A percentile compares a stretch with the other conserved stretches of the same genome.
These are phyloP conservation scores for Pseudogymnoascus destructans DNA, from an alignment of 2,329 filamentous ascomycete genomes.

Conservation along the genomic window DNA sequence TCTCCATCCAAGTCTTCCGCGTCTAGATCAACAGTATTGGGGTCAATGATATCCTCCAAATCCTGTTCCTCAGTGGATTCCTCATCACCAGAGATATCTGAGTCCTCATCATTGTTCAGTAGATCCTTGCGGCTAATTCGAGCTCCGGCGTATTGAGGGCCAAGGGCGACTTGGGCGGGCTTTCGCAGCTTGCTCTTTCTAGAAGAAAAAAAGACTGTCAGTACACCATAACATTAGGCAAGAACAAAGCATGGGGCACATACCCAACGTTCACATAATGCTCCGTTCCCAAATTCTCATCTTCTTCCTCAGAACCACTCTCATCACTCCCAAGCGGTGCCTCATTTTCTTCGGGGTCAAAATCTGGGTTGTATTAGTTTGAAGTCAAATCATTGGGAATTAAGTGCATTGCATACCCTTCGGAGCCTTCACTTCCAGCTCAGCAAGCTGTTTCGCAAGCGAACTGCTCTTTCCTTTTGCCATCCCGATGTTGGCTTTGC, in stretches of 20 bases:
- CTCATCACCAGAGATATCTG: slow-evolving; percentile 33
- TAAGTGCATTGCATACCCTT: slow-evolving; percentile 37
- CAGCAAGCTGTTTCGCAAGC: slow-evolving; percentile 46
- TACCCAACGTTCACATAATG: slow-evolving; percentile 73
- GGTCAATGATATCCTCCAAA: slow-evolving; percentile 32
- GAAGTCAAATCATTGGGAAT: not conserved
- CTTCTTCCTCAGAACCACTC: slow-evolving; percentile 38
- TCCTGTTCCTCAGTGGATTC: slow-evolving; percentile 30
- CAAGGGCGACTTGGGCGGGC: slow-evolving; percentile 54
- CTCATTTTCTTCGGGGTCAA: slow-evolving; percentile 28
- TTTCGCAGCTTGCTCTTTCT: slow-evolving; percentile 76
- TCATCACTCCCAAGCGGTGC: slow-evolving; percentile 19
- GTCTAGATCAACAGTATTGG: slow-evolving; percentile 41
- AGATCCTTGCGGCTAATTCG: slow-evolving; percentile 58
- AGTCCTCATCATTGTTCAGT: slow-evolving; percentile 39
- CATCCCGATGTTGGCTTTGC: slow-evolving; percentile 30
- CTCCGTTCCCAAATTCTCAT: slow-evolving; percentile 56
- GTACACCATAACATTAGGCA: slow-evolving; percentile 12
- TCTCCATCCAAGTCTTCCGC: slow-evolving; percentile 44
- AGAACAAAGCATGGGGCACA: not conserved
- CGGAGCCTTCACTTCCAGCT: slow-evolving; percentile 42
- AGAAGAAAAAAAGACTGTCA: slow-evolving; percentile 10
- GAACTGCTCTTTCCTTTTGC: slow-evolving; percentile 33
- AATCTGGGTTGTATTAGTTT: slow-evolving; percentile 22
- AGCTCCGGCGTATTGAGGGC: slow-evolving; percentile 67